Evolutionary conservation across 371 early-diverging fungal genomes (phyloP), one percentile per base, ranked within the genome.

Genomic region (Sporodiniella umbellata): DNA sequence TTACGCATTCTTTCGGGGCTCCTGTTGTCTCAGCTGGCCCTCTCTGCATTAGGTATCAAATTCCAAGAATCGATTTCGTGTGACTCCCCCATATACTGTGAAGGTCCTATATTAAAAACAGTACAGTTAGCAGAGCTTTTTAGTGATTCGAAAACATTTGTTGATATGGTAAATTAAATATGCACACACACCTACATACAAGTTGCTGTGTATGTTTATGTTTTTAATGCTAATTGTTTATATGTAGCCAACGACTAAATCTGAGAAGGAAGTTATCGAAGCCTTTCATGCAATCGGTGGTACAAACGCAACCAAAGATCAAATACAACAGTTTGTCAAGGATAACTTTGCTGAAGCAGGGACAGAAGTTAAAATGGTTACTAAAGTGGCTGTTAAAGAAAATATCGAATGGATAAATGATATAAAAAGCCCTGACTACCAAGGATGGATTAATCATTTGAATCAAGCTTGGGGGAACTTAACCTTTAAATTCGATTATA

Each of bases 121-220:
- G 78, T 90, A 8, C 88, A 90, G 48, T 53, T 82, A 48, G 78
- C 84, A 8, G 45, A 53, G 14, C 42, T 87, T 1, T 88, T 70
- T 60, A 42, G 64, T 1, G 92, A 91, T 55, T 87, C 87, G 30
- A 91, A 91, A 62, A 82, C 83, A 7, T 83, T 85, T 71, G 83
- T 83, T 11, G 83, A 83, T 51, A 79, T 64, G 74, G 79, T 78
- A 66, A 56, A n/a, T n/a, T 17, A 33, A 17, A 17, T 24, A n/a
- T n/a, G n/a, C n/a, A n/a, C n/a, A n/a, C n/a, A n/a, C n/a, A n/a
- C n/a, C n/a, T n/a, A n/a, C n/a, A n/a, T n/a, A n/a, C n/a, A n/a
- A n/a, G n/a, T n/a, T n/a, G n/a, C n/a, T n/a, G n/a, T n/a, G n/a
- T n/a, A n/a, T n/a, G n/a, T n/a, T n/a, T n/a, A n/a, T n/a, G n/a